These are phyloP conservation scores for Aschersonia sp. DNA, from an alignment of 2,329 filamentous ascomycete species.

Conservation along the genomic window DNA sequence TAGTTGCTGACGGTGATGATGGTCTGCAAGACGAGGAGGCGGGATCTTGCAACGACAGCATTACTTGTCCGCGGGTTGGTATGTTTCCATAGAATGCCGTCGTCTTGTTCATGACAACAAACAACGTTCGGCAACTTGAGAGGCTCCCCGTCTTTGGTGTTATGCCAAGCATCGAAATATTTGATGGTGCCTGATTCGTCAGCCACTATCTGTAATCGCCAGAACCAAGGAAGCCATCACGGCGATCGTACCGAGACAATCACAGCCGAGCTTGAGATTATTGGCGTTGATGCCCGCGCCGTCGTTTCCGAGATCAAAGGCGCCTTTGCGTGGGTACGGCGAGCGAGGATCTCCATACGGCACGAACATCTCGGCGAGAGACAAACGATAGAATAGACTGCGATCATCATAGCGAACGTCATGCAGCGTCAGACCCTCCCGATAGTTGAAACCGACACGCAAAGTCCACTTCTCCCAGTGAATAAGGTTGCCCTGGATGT, in stretches of 20 bases:
- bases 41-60: constrained; percentile 42
- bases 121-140: constrained; percentile 29
- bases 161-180: constrained; percentile 20
- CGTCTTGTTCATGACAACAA: constrained; percentile 57
- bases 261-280: constrained; percentile 51
- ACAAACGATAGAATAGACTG: constrained; percentile 50
- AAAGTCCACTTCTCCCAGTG: constrained; percentile 58
- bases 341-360: constrained; percentile 17
- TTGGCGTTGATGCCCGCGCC: constrained; percentile 50
- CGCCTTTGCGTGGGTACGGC: constrained; percentile 38
- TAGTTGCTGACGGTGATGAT: constrained; percentile 59
- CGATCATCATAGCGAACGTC: constrained; percentile 53
- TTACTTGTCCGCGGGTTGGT: constrained; percentile 49
- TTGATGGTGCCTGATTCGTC: constrained; percentile 20
- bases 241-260: constrained; percentile 30
- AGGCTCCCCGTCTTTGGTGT: constrained; percentile 15
- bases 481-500: constrained; percentile 30
- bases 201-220: too few species aligned
- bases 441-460: constrained; percentile 52
- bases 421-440: constrained; percentile 57
- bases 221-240: too few species aligned
- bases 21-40: constrained; percentile 52
- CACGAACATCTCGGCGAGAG: constrained; percentile 46
- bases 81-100: constrained; percentile 59
- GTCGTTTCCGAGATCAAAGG: constrained; percentile 59